Conservation (phyloP, 225 moss, liverwort and hornwort species). For the Sphagnum tenellum region DNA sequence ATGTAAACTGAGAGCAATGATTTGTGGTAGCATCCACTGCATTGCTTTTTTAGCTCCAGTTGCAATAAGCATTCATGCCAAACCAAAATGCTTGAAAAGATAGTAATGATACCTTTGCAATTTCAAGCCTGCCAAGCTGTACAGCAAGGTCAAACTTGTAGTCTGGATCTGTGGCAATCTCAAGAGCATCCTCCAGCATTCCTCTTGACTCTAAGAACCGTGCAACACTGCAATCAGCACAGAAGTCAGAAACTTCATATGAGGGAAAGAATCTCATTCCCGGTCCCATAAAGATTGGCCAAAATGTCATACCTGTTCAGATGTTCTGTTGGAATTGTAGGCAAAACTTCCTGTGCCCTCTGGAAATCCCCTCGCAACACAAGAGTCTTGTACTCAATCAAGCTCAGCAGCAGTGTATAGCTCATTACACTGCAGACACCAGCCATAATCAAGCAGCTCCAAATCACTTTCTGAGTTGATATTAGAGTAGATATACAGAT, state of each 20-base stretch:
- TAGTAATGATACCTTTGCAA: conserved; percentile 54
- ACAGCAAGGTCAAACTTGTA: conserved; percentile 91
- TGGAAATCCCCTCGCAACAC: conserved; percentile 73
- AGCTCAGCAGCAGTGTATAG: conserved; percentile 89
- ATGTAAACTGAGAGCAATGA: too few species aligned
- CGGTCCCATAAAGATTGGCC: too few species aligned
- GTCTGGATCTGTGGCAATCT: conserved; percentile 75
- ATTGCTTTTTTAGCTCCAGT: too few species aligned
- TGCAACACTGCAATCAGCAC: conserved; percentile 58
- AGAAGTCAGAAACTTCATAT: conserved; percentile 2
- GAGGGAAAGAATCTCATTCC: not conserved
- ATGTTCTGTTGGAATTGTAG: conserved; percentile 82
- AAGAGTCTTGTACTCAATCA: conserved; percentile 95
- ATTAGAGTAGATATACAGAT: too few species aligned
- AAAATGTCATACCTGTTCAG: conserved; percentile 54
- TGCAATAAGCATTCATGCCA: too few species aligned
- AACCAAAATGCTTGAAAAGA: too few species aligned
- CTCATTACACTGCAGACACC: conserved; percentile 70
- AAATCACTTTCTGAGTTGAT: too few species aligned
- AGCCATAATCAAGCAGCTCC: too few species aligned
- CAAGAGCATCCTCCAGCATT: conserved; percentile 86
- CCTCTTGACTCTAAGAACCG: conserved; percentile 92
- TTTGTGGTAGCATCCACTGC: too few species aligned
- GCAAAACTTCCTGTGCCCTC: conserved; percentile 77
- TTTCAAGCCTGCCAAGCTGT: conserved; percentile 80